Evolutionary conservation across 1,284 basidiomycete species (phyloP).

Genomic region (Heterobasidion irregulare): DNA sequence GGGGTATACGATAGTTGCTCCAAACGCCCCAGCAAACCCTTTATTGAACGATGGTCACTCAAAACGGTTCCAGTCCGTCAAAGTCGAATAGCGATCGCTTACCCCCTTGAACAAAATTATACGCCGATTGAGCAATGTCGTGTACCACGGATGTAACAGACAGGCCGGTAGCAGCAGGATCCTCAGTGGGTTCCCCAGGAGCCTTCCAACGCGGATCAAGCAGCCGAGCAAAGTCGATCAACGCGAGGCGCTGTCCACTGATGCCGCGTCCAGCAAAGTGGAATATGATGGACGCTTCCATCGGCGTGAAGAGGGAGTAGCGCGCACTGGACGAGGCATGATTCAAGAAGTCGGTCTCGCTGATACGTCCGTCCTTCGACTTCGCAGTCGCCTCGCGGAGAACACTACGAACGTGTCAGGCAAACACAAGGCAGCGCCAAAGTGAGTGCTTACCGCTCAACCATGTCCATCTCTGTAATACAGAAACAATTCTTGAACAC

Average conservation of each 20-base stretch:
- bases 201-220: slow-evolving; percentile 81
- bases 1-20: slow-evolving; percentile 90
- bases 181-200: slow-evolving; percentile 42
- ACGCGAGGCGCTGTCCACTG: slow-evolving; percentile 58
- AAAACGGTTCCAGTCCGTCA: not conserved
- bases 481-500: slow-evolving; percentile 9
- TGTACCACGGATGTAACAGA: slow-evolving; percentile 35
- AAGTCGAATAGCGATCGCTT: slow-evolving; percentile 13
- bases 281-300: slow-evolving; percentile 94
- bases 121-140: slow-evolving; percentile 55
- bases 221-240: slow-evolving; percentile 85
- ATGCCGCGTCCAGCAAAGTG: slow-evolving; percentile 87
- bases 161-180: not conserved
- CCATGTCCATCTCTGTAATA: slow-evolving; percentile 83
- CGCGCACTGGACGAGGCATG: slow-evolving; percentile 70
- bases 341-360: slow-evolving; percentile 75
- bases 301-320: slow-evolving; percentile 89
- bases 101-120: slow-evolving; percentile 90
- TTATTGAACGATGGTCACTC: slow-evolving; percentile 4
- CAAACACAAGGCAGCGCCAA: not conserved
- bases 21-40: slow-evolving; percentile 87
- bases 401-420: slow-evolving; percentile 34
- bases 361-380: slow-evolving; percentile 88
- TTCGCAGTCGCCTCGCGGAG: slow-evolving; percentile 83
- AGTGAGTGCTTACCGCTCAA: slow-evolving; percentile 59